A percentile compares a stretch with the other conserved stretches of the same genome.
Evolutionary conservation across 1,284 basidiomycete species (phyloP).

Genomic region (Apiotrichum akiyoshidainum): DNA sequence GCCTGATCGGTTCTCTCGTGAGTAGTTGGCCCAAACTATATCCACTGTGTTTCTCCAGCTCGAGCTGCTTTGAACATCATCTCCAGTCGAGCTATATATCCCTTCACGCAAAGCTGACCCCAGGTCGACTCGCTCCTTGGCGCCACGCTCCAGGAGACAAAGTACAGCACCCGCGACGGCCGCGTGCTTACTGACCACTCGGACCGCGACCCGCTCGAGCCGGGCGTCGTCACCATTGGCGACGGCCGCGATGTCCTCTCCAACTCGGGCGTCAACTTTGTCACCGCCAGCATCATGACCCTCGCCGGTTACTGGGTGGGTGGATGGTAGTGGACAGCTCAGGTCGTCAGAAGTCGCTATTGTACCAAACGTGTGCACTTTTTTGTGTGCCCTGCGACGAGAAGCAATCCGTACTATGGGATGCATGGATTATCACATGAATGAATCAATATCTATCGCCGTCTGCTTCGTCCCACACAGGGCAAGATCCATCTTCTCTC

Average conservation of each 20-base stretch:
- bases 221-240: conserved; percentile 60
- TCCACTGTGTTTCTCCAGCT: too few relatives aligned
- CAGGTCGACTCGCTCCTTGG: conserved; percentile 78
- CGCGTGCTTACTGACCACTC: conserved; percentile 65
- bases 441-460: background rate
- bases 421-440: background rate
- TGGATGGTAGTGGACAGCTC: background rate
- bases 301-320: conserved; percentile 34
- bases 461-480: background rate
- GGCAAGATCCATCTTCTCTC: background rate
- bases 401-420: too few relatives aligned
- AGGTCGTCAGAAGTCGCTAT: background rate
- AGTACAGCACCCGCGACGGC: conserved; percentile 64
- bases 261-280: conserved; percentile 55
- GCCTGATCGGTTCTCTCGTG: conserved; percentile 72
- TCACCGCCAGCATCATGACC: conserved; percentile 33
- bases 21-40: conserved; percentile 29
- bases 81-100: too few relatives aligned
- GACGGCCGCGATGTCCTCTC: conserved; percentile 65
- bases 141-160: conserved; percentile 78
- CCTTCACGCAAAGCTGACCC: conserved; percentile 4
- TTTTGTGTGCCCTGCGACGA: too few relatives aligned
- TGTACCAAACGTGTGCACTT: too few relatives aligned
- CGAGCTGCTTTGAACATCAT: too few relatives aligned
- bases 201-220: conserved; percentile 16